Percentiles rank a stretch among this genome's conserved stretches.
phyloP scores from a whole-genome alignment of 2,329 filamentous ascomycete species.

The Lachnellula occidentalis region DNA sequence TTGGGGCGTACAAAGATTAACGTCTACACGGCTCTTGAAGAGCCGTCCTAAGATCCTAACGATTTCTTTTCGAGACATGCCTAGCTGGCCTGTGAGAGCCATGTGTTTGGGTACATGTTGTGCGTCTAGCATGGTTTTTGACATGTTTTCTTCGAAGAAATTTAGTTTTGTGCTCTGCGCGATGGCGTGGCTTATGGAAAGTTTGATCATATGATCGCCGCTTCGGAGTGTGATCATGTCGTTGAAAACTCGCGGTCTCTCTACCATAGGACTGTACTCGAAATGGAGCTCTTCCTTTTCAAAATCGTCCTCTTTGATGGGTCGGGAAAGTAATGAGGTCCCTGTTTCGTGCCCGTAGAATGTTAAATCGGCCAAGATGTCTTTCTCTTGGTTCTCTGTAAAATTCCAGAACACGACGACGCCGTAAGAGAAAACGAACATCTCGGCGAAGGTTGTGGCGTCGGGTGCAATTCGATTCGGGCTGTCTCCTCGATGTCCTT shows the following conservation, averaged over 20 bases:
- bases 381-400: conserved; percentile 90
- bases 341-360: conserved; percentile 69
- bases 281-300: conserved; percentile 99
- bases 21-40: conserved; percentile 92
- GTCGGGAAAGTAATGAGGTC: conserved; percentile 67
- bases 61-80: conserved; percentile 88
- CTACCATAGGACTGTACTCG: conserved; percentile 83
- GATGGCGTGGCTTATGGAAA: conserved; percentile 95
- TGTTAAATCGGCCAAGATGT: conserved; percentile 88
- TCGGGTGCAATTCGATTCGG: conserved; percentile 60
- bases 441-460: conserved; percentile 78
- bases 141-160: conserved; percentile 95
- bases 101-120: conserved; percentile 87
- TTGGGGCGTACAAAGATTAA: conserved; percentile 79
- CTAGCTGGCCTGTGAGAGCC: conserved; percentile 81
- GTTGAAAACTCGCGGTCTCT: conserved; percentile 89
- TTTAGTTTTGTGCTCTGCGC: conserved; percentile 95
- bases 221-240: conserved; percentile 98
- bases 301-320: conserved; percentile 82
- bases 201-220: conserved; percentile 97
- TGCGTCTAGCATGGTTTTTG: conserved; percentile 85
- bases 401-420: conserved; percentile 99
- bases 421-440: conserved; percentile 96
- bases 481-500: conserved; percentile 41
- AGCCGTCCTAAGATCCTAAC: conserved; percentile 84